Conservation (phyloP, 1,139 yeast species). For the Blastobotrys niveus region DNA sequence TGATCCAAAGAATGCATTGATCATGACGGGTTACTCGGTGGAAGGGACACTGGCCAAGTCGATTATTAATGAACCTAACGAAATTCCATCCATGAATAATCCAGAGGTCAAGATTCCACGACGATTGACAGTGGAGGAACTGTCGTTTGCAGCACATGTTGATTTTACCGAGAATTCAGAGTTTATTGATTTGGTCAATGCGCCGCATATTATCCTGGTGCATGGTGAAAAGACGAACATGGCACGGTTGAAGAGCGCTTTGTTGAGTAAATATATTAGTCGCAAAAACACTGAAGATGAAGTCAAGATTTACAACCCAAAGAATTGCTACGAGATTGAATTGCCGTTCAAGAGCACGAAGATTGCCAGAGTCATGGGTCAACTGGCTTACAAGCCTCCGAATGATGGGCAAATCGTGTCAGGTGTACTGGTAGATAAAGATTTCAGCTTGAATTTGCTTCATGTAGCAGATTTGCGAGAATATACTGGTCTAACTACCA, state of each 20-base stretch:
- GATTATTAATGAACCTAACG: conserved; percentile 78
- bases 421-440: conserved; percentile 90
- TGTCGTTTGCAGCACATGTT: conserved; percentile 98
- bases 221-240: conserved; percentile 98
- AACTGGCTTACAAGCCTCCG: conserved; percentile 50
- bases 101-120: conserved; percentile 84
- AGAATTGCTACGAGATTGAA: conserved; percentile 76
- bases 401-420: conserved; percentile 48
- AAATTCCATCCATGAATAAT: conserved; percentile 72
- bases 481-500: conserved; percentile 79
- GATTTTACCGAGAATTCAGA: conserved; percentile 91
- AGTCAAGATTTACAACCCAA: conserved; percentile 88
- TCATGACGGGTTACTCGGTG: conserved; percentile 93
- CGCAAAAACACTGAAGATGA: conserved; percentile 84
- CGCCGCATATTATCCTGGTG: conserved; percentile 72
- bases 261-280: conserved; percentile 76
- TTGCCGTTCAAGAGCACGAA: conserved; percentile 78
- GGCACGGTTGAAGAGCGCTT: conserved; percentile 94
- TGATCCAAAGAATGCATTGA: conserved; percentile 80
- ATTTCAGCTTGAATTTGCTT: conserved; percentile 77
- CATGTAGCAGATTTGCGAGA: conserved; percentile 85
- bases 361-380: conserved; percentile 79
- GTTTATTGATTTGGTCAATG: conserved; percentile 82
- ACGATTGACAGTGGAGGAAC: conserved; percentile 83
- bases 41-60: conserved; percentile 98